Evolutionary conservation across 768 basidiomycete species (phyloP).

Genomic region (Lentinus brumalis): DNA sequence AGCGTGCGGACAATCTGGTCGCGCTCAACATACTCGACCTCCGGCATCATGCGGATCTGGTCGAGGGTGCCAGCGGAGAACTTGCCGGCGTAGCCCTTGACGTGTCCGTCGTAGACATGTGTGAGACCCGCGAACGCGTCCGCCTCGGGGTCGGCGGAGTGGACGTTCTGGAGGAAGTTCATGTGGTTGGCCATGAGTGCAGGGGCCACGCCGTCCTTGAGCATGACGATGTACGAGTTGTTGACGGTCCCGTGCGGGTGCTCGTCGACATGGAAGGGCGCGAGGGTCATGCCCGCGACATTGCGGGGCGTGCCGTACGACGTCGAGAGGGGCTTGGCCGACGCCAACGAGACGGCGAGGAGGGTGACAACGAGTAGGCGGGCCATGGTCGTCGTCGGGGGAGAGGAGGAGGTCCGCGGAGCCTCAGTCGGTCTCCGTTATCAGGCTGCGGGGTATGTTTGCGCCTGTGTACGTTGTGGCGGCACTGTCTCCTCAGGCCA

Average conservation of each 20-base stretch:
- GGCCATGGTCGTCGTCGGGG: conserved; percentile 27
- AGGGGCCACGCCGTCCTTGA: conserved; percentile 69
- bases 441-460: conserved; percentile 24
- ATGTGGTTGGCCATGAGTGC: conserved; percentile 72
- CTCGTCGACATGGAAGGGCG: conserved; percentile 58
- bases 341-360: conserved; percentile 41
- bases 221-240: conserved; percentile 93
- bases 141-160: conserved; percentile 54
- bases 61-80: conserved; percentile 74
- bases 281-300: conserved; percentile 52
- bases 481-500: background rate
- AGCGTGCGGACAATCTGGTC: conserved; percentile 90
- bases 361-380: conserved; percentile 36
- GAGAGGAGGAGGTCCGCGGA: background rate
- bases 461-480: conserved; percentile 23
- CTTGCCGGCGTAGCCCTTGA: conserved; percentile 79
- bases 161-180: conserved; percentile 70
- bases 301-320: conserved; percentile 33
- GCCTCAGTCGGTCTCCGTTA: conserved; percentile 12
- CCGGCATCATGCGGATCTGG: conserved; percentile 78
- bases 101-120: conserved; percentile 76
- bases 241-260: conserved; percentile 75
- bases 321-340: conserved; percentile 51
- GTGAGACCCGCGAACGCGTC: conserved; percentile 55
- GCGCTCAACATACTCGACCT: conserved; percentile 89